A percentile compares a stretch with the other conserved stretches of the same genome.
Evolutionary conservation across 225 moss, liverwort and hornwort genomes (phyloP).

Genomic region (Thuidium tamariscinum): DNA sequence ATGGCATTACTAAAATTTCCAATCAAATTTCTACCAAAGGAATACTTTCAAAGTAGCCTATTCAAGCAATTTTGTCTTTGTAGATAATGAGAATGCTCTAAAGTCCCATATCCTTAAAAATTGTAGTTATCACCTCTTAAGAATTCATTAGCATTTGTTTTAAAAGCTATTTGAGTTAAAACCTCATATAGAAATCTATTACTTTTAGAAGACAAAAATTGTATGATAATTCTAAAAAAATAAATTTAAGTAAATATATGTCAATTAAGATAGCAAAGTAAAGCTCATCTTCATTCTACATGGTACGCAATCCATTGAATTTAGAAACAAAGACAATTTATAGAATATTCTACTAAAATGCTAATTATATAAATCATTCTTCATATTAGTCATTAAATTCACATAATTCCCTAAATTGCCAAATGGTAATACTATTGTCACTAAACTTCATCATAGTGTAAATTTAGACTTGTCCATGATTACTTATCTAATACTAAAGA

Average conservation of each 20-base stretch:
- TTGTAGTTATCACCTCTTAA: background rate
- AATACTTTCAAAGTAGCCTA: background rate
- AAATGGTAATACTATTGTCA: background rate
- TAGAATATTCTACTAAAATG: background rate
- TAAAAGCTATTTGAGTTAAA: no score
- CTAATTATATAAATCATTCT: no score
- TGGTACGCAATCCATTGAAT: no score
- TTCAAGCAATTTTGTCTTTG: rapidly evolving
- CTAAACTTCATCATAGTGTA: background rate
- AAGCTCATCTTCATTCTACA: no score
- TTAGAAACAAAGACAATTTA: no score
- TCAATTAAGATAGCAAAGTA: no score
- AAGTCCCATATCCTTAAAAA: no score
- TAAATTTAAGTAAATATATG: background rate
- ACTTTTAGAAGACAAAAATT: rapidly evolving
- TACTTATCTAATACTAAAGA: background rate
- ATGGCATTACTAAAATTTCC: background rate
- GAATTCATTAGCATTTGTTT: background rate
- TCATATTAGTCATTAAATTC: background rate
- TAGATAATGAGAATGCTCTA: background rate
- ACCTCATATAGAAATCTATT: background rate
- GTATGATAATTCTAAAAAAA: no score
- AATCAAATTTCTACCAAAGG: background rate
- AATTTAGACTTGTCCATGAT: rapidly evolving
- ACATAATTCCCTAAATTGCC: rapidly evolving